Evolutionary conservation across 225 moss, liverwort and hornwort species (phyloP).

Genomic region (Marchantia polymorpha): DNA sequence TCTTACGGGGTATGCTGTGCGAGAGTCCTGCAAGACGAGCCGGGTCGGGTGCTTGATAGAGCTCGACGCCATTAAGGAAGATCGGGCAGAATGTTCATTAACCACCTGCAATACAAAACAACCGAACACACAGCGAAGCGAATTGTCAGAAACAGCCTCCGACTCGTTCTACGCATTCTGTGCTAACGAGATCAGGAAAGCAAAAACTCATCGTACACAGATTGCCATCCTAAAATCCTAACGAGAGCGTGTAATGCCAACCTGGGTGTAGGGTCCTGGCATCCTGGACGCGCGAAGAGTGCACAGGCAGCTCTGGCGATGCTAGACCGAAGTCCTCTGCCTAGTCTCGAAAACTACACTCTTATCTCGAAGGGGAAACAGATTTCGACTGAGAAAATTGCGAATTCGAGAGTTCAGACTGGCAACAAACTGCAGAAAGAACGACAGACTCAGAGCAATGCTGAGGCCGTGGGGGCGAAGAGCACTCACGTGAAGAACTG

Average conservation of each 20-base stretch:
- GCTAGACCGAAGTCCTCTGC: neutral
- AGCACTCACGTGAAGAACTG: neutral
- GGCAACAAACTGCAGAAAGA: neutral
- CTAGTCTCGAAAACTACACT: too few relatives aligned
- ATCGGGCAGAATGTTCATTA: neutral
- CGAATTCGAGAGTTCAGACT: neutral
- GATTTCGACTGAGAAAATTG: neutral
- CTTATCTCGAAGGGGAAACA: too few relatives aligned
- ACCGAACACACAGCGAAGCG: neutral
- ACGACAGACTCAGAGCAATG: neutral
- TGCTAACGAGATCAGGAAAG: too few relatives aligned
- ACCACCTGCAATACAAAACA: constrained; percentile 3
- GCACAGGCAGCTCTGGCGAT: neutral
- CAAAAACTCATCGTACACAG: too few relatives aligned
- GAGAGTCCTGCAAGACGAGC: constrained; percentile 15
- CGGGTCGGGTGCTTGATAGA: constrained; percentile 9
- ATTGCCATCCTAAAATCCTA: neutral
- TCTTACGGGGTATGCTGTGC: constrained; percentile 14
- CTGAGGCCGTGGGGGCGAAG: neutral
- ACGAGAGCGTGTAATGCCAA: neutral
- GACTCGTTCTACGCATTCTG: too few relatives aligned
- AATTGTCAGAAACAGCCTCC: neutral
- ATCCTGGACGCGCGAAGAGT: neutral
- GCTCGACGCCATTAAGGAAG: constrained; percentile 12
- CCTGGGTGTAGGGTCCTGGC: constrained; percentile 18